Evolutionary conservation across 2,329 filamentous ascomycete species (phyloP), one percentile per base, ranked within the genome.

Genomic region (Talaromyces sp.): DNA sequence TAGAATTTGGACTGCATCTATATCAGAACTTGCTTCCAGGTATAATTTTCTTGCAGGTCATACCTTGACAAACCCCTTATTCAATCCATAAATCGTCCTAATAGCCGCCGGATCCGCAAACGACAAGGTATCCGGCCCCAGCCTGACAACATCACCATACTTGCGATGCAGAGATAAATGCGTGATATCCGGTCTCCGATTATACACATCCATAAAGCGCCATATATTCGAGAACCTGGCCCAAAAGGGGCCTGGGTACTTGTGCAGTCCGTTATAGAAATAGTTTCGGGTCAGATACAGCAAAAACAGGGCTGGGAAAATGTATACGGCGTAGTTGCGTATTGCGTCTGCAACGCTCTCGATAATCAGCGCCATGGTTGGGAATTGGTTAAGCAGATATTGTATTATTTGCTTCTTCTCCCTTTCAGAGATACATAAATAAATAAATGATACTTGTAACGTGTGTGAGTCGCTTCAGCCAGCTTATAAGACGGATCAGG

Each of bases 21-120:
- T 27, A 35, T 26, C 26, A 52, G 24, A 50, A 50, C 46, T 50
- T 27, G 31, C 14, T 12, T 32, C 31, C 2, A 29, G 11, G 12
- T 1, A 35, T 2, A 17, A 6, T 6, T 35, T 17, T 38, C 35
- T n/a, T 5, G 0, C 5, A 6, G 12, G 11, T 41, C 27, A 54
- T 73, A 89, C 89, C 83, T 94, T 94, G 54, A 83, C 77, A 66
- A 91, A 89, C 0, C 89, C 89, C 73, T 92, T 92, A 71, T 92
- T 93, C 50, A 93, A 74, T 0, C 90, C 90, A 71, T 94, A 95
- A 51, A 94, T 92, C n/a, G 79, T 78, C 74, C 90, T 91, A 66
- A 93, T 79, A 0, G 89, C 88, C 61, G 83, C 83, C 0, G 90
- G 89, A 65, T 91, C 83, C 2, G 88, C 83, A 68, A 94, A 91